These are phyloP conservation scores for Suhomyces terraborum DNA, from an alignment of 1,139 yeast species.

Conservation along the genomic window DNA sequence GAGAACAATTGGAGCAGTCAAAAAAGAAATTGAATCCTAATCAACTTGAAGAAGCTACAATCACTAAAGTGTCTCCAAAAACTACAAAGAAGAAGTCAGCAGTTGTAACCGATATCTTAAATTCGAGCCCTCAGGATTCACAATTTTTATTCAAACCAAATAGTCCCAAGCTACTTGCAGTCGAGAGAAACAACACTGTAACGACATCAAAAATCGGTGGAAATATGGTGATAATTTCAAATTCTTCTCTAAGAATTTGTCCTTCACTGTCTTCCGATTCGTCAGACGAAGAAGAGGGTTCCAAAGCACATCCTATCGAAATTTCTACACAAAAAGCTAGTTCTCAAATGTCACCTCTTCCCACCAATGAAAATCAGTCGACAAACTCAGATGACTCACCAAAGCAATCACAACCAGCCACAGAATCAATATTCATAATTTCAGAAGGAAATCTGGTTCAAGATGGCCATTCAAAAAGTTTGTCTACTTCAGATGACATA, in stretches of 20 bases:
- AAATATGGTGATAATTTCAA: conserved; percentile 5
- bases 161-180: background rate
- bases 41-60: no score
- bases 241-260: conserved; percentile 2
- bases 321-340: no score
- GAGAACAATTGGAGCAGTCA: conserved; percentile 2
- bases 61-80: background rate
- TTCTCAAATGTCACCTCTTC: no score
- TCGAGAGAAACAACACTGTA: background rate
- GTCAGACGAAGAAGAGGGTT: conserved; percentile 6
- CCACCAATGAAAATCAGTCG: background rate
- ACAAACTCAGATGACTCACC: no score
- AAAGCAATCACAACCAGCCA: no score
- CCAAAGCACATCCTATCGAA: background rate
- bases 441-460: no score
- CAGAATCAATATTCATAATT: no score
- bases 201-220: conserved; percentile 2
- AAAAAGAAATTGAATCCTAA: background rate
- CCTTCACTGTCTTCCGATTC: conserved; percentile 7
- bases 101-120: no score
- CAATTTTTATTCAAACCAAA: background rate
- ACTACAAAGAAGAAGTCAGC: no score
- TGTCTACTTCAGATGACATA: no score
- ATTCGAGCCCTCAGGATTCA: no score
- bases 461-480: no score